These are phyloP conservation scores for Teunomyces pallodes DNA, from an alignment of 805 yeast species.

Conservation along the genomic window DNA sequence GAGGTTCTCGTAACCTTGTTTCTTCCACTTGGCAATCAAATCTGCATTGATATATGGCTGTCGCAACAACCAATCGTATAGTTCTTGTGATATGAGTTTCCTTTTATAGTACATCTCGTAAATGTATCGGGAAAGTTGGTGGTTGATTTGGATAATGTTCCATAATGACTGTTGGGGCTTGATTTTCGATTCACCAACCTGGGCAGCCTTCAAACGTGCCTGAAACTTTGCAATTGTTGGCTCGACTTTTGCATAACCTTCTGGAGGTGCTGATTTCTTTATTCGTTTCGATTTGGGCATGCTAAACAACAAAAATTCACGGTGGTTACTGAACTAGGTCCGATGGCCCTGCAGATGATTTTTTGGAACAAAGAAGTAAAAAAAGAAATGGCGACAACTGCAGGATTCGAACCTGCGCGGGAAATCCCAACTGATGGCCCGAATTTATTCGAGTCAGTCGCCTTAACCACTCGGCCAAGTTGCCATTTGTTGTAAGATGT, in stretches of 20 bases:
- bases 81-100: constrained; percentile 59
- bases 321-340: neutral
- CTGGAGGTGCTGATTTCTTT: constrained; percentile 51
- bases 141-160: constrained; percentile 69
- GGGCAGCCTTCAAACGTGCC: constrained; percentile 52
- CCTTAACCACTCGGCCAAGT: constrained; percentile 15
- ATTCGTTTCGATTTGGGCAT: constrained; percentile 10
- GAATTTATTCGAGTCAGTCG: constrained; percentile 13
- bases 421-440: constrained; percentile 15
- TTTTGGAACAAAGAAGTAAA: neutral
- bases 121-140: constrained; percentile 72
- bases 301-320: neutral
- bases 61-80: constrained; percentile 72
- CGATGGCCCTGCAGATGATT: neutral
- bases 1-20: constrained; percentile 79
- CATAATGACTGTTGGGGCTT: constrained; percentile 58
- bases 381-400: constrained; percentile 12
- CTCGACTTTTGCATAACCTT: constrained; percentile 66
- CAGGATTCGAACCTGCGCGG: constrained; percentile 18
- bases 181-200: constrained; percentile 38
- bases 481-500: constrained; percentile 5
- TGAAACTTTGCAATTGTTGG: constrained; percentile 64
- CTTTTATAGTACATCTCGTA: constrained; percentile 72
- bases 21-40: constrained; percentile 78
- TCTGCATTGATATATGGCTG: constrained; percentile 65